Conservation (phyloP, 2,329 filamentous ascomycete species). For the Verticillium nubilum region DNA sequence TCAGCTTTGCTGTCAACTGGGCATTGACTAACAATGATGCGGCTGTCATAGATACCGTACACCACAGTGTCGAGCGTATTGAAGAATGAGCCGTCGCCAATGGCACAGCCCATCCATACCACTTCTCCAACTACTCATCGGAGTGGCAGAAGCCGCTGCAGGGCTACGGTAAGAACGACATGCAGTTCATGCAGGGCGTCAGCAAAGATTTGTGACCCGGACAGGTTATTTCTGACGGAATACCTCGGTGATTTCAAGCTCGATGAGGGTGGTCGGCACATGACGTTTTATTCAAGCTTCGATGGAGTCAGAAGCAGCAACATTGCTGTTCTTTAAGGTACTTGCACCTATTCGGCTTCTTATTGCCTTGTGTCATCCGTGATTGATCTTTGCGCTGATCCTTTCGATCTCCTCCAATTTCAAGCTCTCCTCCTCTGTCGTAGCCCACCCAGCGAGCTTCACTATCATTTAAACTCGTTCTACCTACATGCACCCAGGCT, state of each 20-base stretch:
- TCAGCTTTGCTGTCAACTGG: constrained; percentile 3
- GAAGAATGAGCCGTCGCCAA: neutral
- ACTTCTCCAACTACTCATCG: constrained; percentile 21
- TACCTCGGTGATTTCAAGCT: constrained; percentile 26
- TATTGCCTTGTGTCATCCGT: too few relatives aligned
- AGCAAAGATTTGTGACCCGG: constrained; percentile 21
- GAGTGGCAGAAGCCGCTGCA: constrained; percentile 19
- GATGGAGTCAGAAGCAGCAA: too few relatives aligned
- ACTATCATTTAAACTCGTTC: too few relatives aligned
- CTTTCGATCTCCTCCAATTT: too few relatives aligned
- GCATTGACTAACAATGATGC: neutral
- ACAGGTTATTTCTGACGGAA: constrained; percentile 20
- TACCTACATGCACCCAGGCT: too few relatives aligned
- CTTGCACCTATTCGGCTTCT: too few relatives aligned
- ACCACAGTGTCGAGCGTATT: neutral
- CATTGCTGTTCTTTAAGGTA: too few relatives aligned
- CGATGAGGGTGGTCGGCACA: neutral
- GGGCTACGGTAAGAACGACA: constrained; percentile 20
- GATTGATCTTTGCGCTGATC: too few relatives aligned
- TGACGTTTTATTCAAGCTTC: too few relatives aligned
- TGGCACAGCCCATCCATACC: neutral
- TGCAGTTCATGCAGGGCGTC: constrained; percentile 18
- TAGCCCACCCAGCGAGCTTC: too few relatives aligned
- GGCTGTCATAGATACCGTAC: neutral
- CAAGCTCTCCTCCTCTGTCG: too few relatives aligned